These are phyloP conservation scores for Hypomontagnella monticulosa DNA, from an alignment of 495 filamentous ascomycete genomes.

Conservation along the genomic window DNA sequence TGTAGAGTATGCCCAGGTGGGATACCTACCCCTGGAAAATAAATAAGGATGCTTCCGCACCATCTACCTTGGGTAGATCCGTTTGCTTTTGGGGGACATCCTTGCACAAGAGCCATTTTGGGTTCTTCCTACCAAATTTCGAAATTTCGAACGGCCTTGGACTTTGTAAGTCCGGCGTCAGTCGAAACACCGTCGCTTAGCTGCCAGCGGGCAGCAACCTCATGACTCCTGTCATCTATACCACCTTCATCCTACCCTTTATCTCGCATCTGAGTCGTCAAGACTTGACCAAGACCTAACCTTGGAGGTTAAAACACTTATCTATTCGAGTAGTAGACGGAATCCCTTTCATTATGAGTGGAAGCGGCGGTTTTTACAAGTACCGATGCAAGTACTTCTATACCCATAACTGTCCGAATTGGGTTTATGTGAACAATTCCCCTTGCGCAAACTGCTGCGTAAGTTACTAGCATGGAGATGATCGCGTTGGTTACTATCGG, in stretches of 20 bases:
- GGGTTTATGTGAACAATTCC: conserved; percentile 69
- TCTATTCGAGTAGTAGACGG: conserved; percentile 1
- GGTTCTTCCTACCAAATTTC: conserved; percentile 17
- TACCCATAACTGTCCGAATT: conserved; percentile 66
- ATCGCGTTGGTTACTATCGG: background rate
- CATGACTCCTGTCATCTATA: background rate
- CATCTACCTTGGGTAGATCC: conserved; percentile 27
- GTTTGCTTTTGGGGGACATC: conserved; percentile 19
- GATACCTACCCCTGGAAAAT: conserved; percentile 6
- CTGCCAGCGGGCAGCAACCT: conserved; percentile 40
- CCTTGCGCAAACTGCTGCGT: conserved; percentile 67
- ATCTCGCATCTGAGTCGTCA: conserved; percentile 6
- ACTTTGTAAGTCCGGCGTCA: conserved; percentile 32
- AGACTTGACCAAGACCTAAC: background rate
- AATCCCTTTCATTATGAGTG: conserved; percentile 56
- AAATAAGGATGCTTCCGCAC: conserved; percentile 38
- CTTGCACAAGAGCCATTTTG: conserved; percentile 28
- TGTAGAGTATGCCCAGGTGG: background rate
- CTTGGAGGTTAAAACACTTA: conserved; percentile 10
- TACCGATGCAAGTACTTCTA: conserved; percentile 70
- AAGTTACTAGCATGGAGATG: conserved; percentile 40
- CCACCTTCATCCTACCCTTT: background rate
- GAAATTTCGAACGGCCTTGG: conserved; percentile 24
- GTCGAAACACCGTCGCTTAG: conserved; percentile 32
- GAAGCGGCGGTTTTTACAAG: conserved; percentile 67